Conservation (phyloP, 78 protist species). For the Cavenderia fasciculata region DNA sequence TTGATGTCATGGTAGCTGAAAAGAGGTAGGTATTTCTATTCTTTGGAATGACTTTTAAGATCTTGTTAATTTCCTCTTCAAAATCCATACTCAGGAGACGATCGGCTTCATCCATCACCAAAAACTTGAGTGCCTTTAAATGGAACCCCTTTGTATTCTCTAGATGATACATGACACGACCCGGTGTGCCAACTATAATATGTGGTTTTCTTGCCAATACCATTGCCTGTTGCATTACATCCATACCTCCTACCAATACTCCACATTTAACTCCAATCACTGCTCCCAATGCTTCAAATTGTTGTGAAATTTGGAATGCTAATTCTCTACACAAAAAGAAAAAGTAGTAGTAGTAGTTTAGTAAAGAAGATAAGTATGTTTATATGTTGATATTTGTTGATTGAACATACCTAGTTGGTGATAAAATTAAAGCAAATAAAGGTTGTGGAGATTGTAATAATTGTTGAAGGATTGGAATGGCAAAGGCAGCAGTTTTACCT, state of each 20-base stretch:
- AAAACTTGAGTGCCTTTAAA: slow-evolving; percentile 77
- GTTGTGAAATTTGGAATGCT: slow-evolving; percentile 96
- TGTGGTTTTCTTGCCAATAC: slow-evolving; percentile 95
- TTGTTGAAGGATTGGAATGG: slow-evolving; percentile 92
- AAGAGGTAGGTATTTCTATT: slow-evolving; percentile 91
- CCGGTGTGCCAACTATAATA: slow-evolving; percentile 98
- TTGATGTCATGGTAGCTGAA: slow-evolving; percentile 99
- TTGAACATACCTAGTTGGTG: slow-evolving; percentile 84
- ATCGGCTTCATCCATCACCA: slow-evolving; percentile 99
- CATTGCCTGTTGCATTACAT: slow-evolving; percentile 84
- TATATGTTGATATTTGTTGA: no score
- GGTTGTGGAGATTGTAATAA: slow-evolving; percentile 81
- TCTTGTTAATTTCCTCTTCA: slow-evolving; percentile 92
- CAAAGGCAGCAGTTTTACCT: slow-evolving; percentile 98
- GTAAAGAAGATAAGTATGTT: no score
- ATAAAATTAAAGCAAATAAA: slow-evolving; percentile 81
- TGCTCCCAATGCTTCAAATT: slow-evolving; percentile 94
- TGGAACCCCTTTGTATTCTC: slow-evolving; percentile 95
- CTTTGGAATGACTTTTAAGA: slow-evolving; percentile 77
- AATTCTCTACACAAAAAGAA: slow-evolving; percentile 90
- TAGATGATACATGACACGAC: slow-evolving; percentile 94
- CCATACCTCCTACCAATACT: slow-evolving; percentile 87
- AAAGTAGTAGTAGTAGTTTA: neutral
- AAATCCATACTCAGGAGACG: slow-evolving; percentile 95
- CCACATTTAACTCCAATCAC: slow-evolving; percentile 85